These are phyloP conservation scores for Heimioporus sp. DNA, from an alignment of 768 basidiomycete species.

Conservation along the genomic window DNA sequence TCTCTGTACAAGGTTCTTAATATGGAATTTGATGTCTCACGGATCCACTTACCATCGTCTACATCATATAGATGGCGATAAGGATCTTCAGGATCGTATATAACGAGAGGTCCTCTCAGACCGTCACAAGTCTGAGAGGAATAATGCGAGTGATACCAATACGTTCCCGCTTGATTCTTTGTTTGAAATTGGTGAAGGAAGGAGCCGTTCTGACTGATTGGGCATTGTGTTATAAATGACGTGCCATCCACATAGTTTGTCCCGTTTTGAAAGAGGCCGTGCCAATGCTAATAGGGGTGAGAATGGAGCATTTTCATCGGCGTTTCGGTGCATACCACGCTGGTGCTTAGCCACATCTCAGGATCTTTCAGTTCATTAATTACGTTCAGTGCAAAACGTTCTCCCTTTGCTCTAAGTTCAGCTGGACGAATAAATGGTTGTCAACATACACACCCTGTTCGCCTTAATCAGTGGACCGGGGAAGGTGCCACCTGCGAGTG, in stretches of 20 bases:
- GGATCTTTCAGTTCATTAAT: constrained; percentile 42
- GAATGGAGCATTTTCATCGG: neutral
- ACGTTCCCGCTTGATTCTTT: constrained; percentile 26
- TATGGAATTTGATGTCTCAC: neutral
- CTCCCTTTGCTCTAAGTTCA: constrained; percentile 31
- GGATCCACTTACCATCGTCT: constrained; percentile 37
- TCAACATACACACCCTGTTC: constrained; percentile 26
- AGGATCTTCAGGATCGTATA: constrained; percentile 44
- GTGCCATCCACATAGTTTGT: constrained; percentile 47
- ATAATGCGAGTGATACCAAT: constrained; percentile 38
- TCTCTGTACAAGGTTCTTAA: constrained; percentile 12
- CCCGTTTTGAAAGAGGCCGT: constrained; percentile 46
- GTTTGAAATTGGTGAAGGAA: constrained; percentile 22
- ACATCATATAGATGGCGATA: constrained; percentile 38
- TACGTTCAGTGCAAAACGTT: constrained; percentile 43
- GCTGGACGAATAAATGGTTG: neutral
- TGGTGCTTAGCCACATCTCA: constrained; percentile 50
- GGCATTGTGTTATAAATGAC: constrained; percentile 36
- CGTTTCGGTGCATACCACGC: constrained; percentile 31
- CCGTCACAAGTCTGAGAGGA: constrained; percentile 42
- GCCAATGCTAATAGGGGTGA: constrained; percentile 47
- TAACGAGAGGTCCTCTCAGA: constrained; percentile 37
- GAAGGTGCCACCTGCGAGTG: constrained; percentile 41
- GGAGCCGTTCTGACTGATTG: constrained; percentile 21
- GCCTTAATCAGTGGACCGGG: constrained; percentile 45